Base-by-base conservation (phyloP, 257 asterid species). In the Petunia axillaris region DNA sequence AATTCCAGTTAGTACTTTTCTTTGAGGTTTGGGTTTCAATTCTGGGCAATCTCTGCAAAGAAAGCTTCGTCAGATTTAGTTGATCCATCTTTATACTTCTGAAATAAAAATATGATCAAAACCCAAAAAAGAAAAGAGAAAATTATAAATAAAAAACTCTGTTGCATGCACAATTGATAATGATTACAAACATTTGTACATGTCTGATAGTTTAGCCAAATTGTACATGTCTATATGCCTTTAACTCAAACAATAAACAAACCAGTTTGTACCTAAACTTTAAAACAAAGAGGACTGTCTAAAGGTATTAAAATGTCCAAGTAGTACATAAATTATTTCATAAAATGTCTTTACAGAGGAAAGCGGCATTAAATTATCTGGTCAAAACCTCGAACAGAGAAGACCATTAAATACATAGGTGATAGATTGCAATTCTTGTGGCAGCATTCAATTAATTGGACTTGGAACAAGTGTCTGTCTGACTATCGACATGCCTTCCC, bases 171-270 rank as follows among this genome's bases (percentile, higher is more conserved):
- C 55, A 16, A 43, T 8, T 67, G 54, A 67, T 37, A 43, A 67
- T 67, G 40, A 67, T 67, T 43, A 44, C 55, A 68, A 16, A 68
- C 57, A 43, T 68, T 68, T 68, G 75, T 67, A 67, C 75, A 66
- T 66, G 74, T 64, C 48, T 41, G 3, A 60, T 60, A 8, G 40
- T 60, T 60, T 60, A 7, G 8, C 2, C 13, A 35, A 59, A 50
- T 50, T n/a, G 62, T 55, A 55, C 62, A 14, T 55, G 62, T 14
- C 6, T 55, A 55, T 8, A 15, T 1, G 1, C 5, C 4, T 55
- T 54, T 55, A 1, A 2, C n/a, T 11, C 6, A 60, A 16, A 6
- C 36, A 13, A 16, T 60, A 1, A 67, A 66, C 53, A 39, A 65
- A 65, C 73, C 52, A 65, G 1, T 40, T 64, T 64, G 73, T 39